A percentile compares a stretch with the other conserved stretches of the same genome.
Evolutionary conservation across 805 yeast species (phyloP).

Genomic region (Brettanomyces naardenensis): DNA sequence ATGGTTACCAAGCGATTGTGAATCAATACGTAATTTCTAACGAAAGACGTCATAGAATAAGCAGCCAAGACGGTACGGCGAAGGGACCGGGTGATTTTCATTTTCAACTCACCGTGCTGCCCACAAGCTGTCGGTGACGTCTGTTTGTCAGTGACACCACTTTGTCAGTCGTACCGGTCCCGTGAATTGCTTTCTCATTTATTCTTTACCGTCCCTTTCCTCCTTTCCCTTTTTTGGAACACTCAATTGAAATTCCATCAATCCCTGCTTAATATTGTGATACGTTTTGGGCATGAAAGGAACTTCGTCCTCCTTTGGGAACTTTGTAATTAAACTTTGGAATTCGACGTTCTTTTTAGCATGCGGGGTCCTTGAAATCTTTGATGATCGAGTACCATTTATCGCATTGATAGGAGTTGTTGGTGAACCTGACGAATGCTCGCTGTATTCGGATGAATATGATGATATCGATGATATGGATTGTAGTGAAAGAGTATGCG

Average conservation of each 20-base stretch:
- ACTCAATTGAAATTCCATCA: slow-evolving; percentile 26
- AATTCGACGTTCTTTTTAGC: slow-evolving; percentile 10
- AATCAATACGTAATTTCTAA: no score
- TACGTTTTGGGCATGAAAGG: slow-evolving; percentile 23
- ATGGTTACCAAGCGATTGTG: no score
- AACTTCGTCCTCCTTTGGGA: slow-evolving; percentile 21
- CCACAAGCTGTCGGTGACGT: no score
- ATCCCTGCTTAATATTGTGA: slow-evolving; percentile 23
- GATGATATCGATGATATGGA: neutral
- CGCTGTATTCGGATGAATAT: neutral
- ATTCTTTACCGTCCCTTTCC: no score
- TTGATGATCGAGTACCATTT: neutral
- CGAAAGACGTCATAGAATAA: no score
- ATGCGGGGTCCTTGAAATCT: neutral
- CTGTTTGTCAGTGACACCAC: no score
- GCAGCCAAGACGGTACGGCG: no score
- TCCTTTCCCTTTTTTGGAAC: slow-evolving; percentile 11
- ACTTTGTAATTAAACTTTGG: slow-evolving; percentile 23
- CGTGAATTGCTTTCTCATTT: no score
- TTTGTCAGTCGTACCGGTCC: no score
- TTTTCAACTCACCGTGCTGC: no score
- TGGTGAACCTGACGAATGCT: neutral
- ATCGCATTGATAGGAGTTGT: neutral
- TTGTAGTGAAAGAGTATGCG: neutral
- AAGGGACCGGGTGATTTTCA: no score